Base-by-base conservation (phyloP, 177 flowering plant species). In the Tripterygium wilfordii region DNA sequence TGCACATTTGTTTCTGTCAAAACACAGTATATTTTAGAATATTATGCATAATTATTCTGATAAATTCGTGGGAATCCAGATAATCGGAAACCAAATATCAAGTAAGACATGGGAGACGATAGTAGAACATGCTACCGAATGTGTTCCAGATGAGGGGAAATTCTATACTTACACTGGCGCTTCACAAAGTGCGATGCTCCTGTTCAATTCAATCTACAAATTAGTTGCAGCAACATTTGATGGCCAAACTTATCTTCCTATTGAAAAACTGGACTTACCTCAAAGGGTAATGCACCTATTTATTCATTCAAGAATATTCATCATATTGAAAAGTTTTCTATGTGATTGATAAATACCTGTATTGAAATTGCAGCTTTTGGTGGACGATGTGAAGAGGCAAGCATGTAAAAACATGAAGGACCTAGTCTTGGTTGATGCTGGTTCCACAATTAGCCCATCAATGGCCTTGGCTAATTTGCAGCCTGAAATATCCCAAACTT, bases 91-190 rank as follows among this genome's bases (percentile, higher is more conserved):
- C 15, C 66, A 65, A 22, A 69, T 66, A 57, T 54, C 83, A 29
- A 64, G 61, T 38, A 75, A 44, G 65, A 62, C 13, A 19, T 85
- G 91, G 89, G 67, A 75, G 1, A 56, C 62, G 26, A 80, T 87
- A 10, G 40, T 66, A 5, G 38, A 48, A 15, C 87, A 88, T 67
- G 97, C 97, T 32, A 53, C 3, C 3, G 23, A 60, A 18, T 85
- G 85, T 46, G 29, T 19, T 46, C n/a, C 69, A n/a, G 74, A 78
- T 51, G 77, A 71, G 42, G 45, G 58, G 22, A 58, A 62, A 62
- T 22, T 29, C 8, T 79, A 57, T 47, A 10, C 37, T 1, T 72
- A 69, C 56, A 10, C 24, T 40, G 38, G 12, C 36, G 49, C 45
- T 24, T 55, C 40, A 12, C 59, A 47, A n/a, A 45, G 35, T 15